Evolutionary conservation across 139 green algal species (phyloP).

Genomic region (Chlamydomonas sp.): DNA sequence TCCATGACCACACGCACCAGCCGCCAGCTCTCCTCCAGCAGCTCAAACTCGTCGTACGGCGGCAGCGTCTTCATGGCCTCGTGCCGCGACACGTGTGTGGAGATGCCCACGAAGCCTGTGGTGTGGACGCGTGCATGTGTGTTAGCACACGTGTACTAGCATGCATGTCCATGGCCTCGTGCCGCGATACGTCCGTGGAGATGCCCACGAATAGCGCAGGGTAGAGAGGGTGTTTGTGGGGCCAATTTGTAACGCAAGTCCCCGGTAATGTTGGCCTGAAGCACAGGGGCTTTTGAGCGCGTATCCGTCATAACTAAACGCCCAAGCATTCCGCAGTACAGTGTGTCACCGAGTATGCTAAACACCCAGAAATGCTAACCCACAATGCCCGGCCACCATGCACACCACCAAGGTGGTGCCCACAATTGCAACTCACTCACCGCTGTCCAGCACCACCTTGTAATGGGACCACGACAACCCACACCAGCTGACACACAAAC

Average conservation of each 20-base stretch:
- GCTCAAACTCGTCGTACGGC: constrained; percentile 51
- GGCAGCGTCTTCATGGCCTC: constrained; percentile 38
- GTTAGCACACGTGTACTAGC: too few relatives aligned
- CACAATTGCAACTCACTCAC: not conserved
- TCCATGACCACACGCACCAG: constrained; percentile 36
- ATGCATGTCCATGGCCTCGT: too few relatives aligned
- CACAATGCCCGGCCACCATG: not conserved
- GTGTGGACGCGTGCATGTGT: not conserved
- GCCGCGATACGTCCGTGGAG: too few relatives aligned
- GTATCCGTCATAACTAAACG: too few relatives aligned
- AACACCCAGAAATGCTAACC: not conserved
- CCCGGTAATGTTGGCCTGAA: too few relatives aligned
- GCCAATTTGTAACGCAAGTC: too few relatives aligned
- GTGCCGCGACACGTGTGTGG: constrained; percentile 16
- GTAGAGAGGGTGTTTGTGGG: too few relatives aligned
- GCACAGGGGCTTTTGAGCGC: too few relatives aligned
- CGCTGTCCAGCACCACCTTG: constrained; percentile 20
- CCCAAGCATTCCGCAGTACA: too few relatives aligned
- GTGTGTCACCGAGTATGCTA: too few relatives aligned
- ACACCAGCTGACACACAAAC: too few relatives aligned
- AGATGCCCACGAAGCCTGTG: constrained; percentile 51
- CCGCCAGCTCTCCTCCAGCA: constrained; percentile 51
- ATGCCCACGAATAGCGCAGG: too few relatives aligned
- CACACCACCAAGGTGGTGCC: not conserved
- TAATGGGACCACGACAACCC: not conserved